A percentile compares a stretch with the other conserved stretches of the same genome.
phyloP scores from a whole-genome alignment of 352 stramenopile genomes.

The Phytopythium mirpurense region DNA sequence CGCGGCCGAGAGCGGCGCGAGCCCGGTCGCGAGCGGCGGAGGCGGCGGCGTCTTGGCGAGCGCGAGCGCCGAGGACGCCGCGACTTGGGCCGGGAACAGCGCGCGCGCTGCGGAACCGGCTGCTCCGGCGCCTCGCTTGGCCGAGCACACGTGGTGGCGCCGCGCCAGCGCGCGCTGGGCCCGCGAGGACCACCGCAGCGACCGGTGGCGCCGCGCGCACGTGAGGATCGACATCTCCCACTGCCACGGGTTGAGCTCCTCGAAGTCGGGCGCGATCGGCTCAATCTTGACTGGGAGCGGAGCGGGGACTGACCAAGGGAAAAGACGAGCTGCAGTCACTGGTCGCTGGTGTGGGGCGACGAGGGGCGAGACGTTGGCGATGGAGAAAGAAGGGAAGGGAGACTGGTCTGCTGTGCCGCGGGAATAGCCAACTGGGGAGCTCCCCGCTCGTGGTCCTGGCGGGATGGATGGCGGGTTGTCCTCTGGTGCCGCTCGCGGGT shows the following conservation, averaged over 20 bases:
- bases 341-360: no score
- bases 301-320: background rate
- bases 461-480: background rate
- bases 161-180: slow-evolving; percentile 30
- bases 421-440: background rate
- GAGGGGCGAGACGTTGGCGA: no score
- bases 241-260: slow-evolving; percentile 32
- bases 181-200: slow-evolving; percentile 37
- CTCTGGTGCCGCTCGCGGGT: background rate
- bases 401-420: background rate
- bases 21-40: slow-evolving; percentile 6
- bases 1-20: slow-evolving; percentile 8
- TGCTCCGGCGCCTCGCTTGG: slow-evolving; percentile 7
- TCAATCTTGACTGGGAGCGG: slow-evolving; percentile 19
- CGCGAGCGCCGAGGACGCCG: background rate
- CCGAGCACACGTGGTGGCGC: slow-evolving; percentile 23
- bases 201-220: slow-evolving; percentile 44
- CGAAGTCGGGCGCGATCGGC: slow-evolving; percentile 19
- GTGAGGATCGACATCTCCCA: slow-evolving; percentile 61
- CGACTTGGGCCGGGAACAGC: background rate
- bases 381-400: no score
- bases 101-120: slow-evolving; percentile 8
- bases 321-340: background rate
- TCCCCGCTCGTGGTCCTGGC: no score
- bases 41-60: slow-evolving; percentile 3